Base-by-base conservation (phyloP, 805 yeast species). In the Candida pseudofarinosa region DNA sequence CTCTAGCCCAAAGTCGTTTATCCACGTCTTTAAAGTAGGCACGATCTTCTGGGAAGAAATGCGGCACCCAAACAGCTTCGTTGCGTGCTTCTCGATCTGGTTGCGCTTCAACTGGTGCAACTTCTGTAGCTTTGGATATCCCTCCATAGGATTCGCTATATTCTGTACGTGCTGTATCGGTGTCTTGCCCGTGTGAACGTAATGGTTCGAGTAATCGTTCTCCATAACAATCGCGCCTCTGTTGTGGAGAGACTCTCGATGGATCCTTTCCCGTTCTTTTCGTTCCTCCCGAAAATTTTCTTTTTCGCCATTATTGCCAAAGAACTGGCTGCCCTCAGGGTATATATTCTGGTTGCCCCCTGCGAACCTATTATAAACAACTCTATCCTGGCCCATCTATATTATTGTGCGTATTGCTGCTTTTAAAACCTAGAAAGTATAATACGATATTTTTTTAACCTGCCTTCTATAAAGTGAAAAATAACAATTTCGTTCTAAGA, bases 51-150 rank as follows among this genome's bases (percentile, higher is more conserved):
- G 73, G 4, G 76, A 67, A 13, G 67, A 62, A 2, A 77, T 75
- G 36, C 84, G 69, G 6, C 74, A 71, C 0, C 96, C 96, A 53
- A 74, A 84, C 0, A 95, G 86, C 20, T 69, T 73, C 1, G 79
- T 67, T 0, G 87, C 74, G 53, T 79, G 75, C 14, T 69, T 60
- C 1, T 56, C 50, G 5, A 79, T 68, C 54, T 87, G 91, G 38
- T 66, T 61, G 40, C 69, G 71, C 54, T 90, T 90, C 52, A 88
- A 67, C 33, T 74, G 73, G 48, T 84, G 81, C 28, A 90, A 64
- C 50, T 71, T 74, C 50, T 83, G 86, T 14, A 90, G 69, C 56
- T 86, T 86, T 2, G 97, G 97, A 50, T 90, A 90, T 2, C 97
- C 97, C 41, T 79, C 84, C 1, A 84, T 78, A 1, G 90, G 83